A percentile compares a stretch with the other conserved stretches of the same genome.
Conservation (phyloP, 306 rosid species). For the Cajanus cajan region DNA sequence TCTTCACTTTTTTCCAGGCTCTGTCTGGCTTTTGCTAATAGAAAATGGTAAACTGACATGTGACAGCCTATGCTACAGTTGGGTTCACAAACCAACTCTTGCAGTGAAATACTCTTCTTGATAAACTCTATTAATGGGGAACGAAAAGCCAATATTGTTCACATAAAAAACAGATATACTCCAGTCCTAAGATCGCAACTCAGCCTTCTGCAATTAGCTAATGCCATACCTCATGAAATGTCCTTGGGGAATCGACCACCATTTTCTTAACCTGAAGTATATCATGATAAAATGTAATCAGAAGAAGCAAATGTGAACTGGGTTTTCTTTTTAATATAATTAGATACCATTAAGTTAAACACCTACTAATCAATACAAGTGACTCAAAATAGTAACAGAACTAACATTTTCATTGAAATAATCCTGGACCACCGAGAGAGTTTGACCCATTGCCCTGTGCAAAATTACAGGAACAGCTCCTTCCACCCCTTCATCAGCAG, state of each 20-base stretch:
- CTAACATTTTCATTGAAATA: slow-evolving; percentile 78
- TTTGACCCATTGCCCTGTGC: slow-evolving; percentile 95
- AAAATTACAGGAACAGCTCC: slow-evolving; percentile 91
- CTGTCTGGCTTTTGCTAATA: slow-evolving; percentile 7
- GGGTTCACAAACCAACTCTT: slow-evolving; percentile 10
- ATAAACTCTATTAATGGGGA: not conserved
- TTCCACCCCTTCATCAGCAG: slow-evolving; percentile 96
- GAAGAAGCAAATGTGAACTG: slow-evolving; percentile 22
- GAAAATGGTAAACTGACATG: not conserved
- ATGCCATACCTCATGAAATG: slow-evolving; percentile 82
- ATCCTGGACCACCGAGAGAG: slow-evolving; percentile 97
- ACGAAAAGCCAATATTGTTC: slow-evolving; percentile 4
- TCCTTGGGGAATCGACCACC: slow-evolving; percentile 94
- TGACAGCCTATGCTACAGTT: slow-evolving; percentile 7
- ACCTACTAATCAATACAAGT: slow-evolving; percentile 12
- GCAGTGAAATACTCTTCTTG: not conserved
- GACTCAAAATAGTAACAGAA: slow-evolving; percentile 28
- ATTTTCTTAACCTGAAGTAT: slow-evolving; percentile 73
- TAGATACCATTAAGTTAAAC: not conserved
- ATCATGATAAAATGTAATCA: slow-evolving; percentile 33
- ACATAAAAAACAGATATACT: slow-evolving; percentile 9
- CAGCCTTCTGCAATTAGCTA: slow-evolving; percentile 10
- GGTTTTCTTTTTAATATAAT: slow-evolving; percentile 5
- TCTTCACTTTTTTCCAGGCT: slow-evolving; percentile 9
- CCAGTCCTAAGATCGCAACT: slow-evolving; percentile 11